These are phyloP conservation scores for Paspalum vaginatum DNA, from an alignment of 176 grass and related monocot genomes.

Conservation along the genomic window DNA sequence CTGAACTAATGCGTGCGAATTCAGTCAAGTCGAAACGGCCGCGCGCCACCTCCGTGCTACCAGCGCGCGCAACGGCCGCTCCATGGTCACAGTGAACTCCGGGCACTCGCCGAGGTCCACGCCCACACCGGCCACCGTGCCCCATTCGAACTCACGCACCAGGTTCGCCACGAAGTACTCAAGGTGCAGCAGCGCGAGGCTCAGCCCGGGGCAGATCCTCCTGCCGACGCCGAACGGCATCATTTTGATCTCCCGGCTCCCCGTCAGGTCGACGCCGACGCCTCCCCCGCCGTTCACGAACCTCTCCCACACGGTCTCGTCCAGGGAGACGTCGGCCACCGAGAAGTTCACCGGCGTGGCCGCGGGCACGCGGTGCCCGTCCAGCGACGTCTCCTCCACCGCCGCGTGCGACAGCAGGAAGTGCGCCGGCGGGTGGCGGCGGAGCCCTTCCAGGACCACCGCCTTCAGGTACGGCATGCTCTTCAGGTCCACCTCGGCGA, in stretches of 20 bases:
- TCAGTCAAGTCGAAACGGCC: neutral
- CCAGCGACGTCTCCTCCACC: neutral
- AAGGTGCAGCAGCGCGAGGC: slow-evolving; percentile 47
- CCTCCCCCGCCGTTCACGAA: slow-evolving; percentile 36
- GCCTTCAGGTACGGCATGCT: slow-evolving; percentile 42
- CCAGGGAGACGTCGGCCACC: slow-evolving; percentile 38
- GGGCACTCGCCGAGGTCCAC: slow-evolving; percentile 49
- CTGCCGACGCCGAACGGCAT: slow-evolving; percentile 49
- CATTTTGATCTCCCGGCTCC: slow-evolving; percentile 48
- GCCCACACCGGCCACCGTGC: neutral
- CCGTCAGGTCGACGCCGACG: slow-evolving; percentile 37
- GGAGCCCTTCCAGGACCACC: slow-evolving; percentile 48
- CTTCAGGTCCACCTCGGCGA: slow-evolving; percentile 20
- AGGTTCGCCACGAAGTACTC: slow-evolving; percentile 51
- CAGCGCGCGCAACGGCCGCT: slow-evolving; percentile 37
- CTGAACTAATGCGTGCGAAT: too few relatives aligned
- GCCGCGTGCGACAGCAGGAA: slow-evolving; percentile 48
- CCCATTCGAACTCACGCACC: slow-evolving; percentile 59
- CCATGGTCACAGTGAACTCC: slow-evolving; percentile 54
- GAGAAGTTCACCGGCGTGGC: slow-evolving; percentile 34
- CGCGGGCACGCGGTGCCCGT: slow-evolving; percentile 33
- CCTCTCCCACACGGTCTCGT: slow-evolving; percentile 39
- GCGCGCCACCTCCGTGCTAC: neutral
- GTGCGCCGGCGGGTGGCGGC: slow-evolving; percentile 47
- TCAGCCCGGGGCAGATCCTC: slow-evolving; percentile 44